phyloP scores from a whole-genome alignment of 176 grass and related monocot species.

The Eremochloa ophiuroides region DNA sequence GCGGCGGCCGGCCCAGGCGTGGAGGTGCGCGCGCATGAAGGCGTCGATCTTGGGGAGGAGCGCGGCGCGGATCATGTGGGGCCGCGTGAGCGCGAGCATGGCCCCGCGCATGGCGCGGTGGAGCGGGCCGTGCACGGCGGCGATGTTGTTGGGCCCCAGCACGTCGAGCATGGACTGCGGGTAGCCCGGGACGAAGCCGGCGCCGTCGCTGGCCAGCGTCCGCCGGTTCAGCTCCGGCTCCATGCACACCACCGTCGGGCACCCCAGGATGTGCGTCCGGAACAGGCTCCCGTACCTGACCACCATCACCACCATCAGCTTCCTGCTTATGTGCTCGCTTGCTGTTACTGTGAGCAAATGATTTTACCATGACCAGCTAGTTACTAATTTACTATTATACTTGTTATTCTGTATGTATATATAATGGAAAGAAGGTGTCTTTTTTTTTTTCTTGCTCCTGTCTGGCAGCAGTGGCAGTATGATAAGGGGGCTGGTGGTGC shows the following conservation, averaged over 20 bases:
- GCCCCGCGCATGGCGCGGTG: constrained; percentile 78
- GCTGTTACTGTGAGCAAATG: neutral
- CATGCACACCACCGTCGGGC: constrained; percentile 97
- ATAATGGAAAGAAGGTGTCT: neutral
- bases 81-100: constrained; percentile 66
- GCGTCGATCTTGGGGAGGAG: constrained; percentile 84
- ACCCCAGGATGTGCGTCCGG: constrained; percentile 92
- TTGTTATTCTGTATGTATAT: neutral
- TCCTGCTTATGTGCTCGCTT: neutral
- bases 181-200: constrained; percentile 83
- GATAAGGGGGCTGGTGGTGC: neutral
- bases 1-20: constrained; percentile 43
- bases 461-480: neutral
- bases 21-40: constrained; percentile 74
- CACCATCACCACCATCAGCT: neutral
- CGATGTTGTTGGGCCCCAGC: constrained; percentile 80
- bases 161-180: constrained; percentile 97
- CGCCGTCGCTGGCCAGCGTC: constrained; percentile 59
- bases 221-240: constrained; percentile 84
- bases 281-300: constrained; percentile 91
- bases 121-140: constrained; percentile 74
- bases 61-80: constrained; percentile 50
- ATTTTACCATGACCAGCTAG: neutral
- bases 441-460: neutral
- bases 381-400: neutral